These are phyloP conservation scores for Euphorbia schlechtendalii DNA, from an alignment of 441 rosid genomes.

Conservation along the genomic window DNA sequence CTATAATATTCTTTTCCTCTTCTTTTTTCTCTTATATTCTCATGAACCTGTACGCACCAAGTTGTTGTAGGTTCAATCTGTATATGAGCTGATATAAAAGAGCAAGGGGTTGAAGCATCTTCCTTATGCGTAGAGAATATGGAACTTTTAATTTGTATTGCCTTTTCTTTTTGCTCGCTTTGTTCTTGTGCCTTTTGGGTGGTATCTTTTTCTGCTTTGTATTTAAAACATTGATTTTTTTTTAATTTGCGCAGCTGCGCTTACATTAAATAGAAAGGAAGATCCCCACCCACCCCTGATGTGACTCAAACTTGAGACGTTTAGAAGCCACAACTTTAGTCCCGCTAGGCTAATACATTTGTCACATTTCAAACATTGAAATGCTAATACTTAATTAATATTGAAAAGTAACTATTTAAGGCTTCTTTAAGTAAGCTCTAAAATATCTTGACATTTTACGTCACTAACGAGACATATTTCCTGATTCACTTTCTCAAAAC, in stretches of 20 bases:
- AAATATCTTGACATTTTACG: background rate
- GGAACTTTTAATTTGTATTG: background rate
- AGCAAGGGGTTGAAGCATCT: background rate
- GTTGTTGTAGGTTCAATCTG: background rate
- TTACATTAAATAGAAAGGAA: too few species aligned
- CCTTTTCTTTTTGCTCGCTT: background rate
- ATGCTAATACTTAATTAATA: background rate
- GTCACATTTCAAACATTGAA: background rate
- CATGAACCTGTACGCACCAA: background rate
- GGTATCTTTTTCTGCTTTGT: background rate
- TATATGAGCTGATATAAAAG: background rate
- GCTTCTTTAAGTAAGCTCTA: background rate
- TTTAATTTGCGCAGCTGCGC: too few species aligned
- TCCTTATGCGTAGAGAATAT: background rate
- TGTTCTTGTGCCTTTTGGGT: background rate
- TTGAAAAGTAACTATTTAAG: background rate
- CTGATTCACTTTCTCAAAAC: background rate
- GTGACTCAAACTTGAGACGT: too few species aligned
- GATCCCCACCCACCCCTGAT: too few species aligned
- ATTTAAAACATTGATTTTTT: background rate
- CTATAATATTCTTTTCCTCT: background rate
- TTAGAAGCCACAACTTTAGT: too few species aligned
- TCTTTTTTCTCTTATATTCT: background rate
- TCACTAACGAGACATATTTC: background rate
- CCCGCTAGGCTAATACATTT: too few species aligned